These are phyloP conservation scores for Pterulicium gracile DNA, from an alignment of 1,284 basidiomycete genomes.

Conservation along the genomic window DNA sequence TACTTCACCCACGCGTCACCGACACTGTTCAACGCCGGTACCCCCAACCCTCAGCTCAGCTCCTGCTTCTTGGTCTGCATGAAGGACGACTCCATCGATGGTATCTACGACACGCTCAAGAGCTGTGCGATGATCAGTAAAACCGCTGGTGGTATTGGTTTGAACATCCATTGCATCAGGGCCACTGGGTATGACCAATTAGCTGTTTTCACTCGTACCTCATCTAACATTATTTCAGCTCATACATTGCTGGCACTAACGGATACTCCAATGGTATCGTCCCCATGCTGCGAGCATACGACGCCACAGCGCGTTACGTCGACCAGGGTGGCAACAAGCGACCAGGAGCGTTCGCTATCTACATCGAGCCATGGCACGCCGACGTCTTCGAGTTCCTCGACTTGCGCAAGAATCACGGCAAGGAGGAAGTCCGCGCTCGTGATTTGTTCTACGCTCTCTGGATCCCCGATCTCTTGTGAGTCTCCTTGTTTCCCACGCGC, in stretches of 20 bases:
- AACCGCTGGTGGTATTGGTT: slow-evolving; percentile 95
- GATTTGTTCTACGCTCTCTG: slow-evolving; percentile 99
- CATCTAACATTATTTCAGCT: slow-evolving; percentile 27
- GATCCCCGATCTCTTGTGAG: slow-evolving; percentile 95
- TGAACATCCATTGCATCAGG: slow-evolving; percentile 95
- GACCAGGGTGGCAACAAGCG: slow-evolving; percentile 99
- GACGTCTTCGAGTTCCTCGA: slow-evolving; percentile 98
- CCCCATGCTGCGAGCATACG: slow-evolving; percentile 97
- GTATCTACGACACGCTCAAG: slow-evolving; percentile 98
- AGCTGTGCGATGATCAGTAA: slow-evolving; percentile 99
- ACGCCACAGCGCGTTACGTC: slow-evolving; percentile 98
- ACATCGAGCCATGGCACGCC: slow-evolving; percentile 96
- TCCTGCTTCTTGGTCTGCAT: slow-evolving; percentile 98
- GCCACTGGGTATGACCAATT: slow-evolving; percentile 79
- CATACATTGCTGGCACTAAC: slow-evolving; percentile 91
- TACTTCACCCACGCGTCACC: slow-evolving; percentile 99
- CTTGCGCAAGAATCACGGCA: slow-evolving; percentile 98
- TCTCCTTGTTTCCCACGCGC: slow-evolving; percentile 9
- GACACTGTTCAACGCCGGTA: slow-evolving; percentile 98
- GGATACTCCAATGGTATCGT: slow-evolving; percentile 99
- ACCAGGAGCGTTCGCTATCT: slow-evolving; percentile 96
- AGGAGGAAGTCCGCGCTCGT: slow-evolving; percentile 94
- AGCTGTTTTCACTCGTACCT: slow-evolving; percentile 13
- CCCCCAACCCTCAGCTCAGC: slow-evolving; percentile 89
- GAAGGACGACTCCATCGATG: slow-evolving; percentile 99